Conservation (phyloP, 208 protist genomes). For the Acanthamoeba triangularis region DNA sequence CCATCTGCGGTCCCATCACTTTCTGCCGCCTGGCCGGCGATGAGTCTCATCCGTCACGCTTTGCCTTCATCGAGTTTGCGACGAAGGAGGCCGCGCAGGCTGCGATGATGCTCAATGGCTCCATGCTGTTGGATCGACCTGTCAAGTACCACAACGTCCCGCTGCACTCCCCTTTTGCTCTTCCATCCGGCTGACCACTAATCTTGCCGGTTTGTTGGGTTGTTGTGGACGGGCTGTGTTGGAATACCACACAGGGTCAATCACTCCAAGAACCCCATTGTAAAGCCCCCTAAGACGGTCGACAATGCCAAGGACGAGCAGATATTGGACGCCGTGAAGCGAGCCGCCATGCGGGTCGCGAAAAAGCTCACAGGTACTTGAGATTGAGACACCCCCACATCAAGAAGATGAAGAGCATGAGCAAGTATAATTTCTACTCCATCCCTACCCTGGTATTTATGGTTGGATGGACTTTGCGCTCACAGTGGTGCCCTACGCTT, state of each 20-base stretch:
- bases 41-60: constrained; percentile 12
- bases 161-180: neutral
- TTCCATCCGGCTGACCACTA: neutral
- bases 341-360: neutral
- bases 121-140: constrained; percentile 9
- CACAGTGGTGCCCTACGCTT: neutral
- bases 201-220: neutral
- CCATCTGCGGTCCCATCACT: constrained; percentile 54
- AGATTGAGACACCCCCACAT: neutral
- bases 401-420: no score
- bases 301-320: neutral
- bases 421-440: no score
- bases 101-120: constrained; percentile 59
- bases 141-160: neutral
- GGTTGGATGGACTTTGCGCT: neutral
- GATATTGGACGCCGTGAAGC: constrained; percentile 2
- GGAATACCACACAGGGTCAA: neutral
- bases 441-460: neutral
- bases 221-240: neutral
- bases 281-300: neutral
- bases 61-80: constrained; percentile 71
- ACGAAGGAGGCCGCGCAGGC: constrained; percentile 42
- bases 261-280: constrained; percentile 40
- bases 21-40: constrained; percentile 50
- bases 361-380: neutral